Evolutionary conservation across 2,329 filamentous ascomycete species (phyloP).

Genomic region (Colletotrichum camelliae): DNA sequence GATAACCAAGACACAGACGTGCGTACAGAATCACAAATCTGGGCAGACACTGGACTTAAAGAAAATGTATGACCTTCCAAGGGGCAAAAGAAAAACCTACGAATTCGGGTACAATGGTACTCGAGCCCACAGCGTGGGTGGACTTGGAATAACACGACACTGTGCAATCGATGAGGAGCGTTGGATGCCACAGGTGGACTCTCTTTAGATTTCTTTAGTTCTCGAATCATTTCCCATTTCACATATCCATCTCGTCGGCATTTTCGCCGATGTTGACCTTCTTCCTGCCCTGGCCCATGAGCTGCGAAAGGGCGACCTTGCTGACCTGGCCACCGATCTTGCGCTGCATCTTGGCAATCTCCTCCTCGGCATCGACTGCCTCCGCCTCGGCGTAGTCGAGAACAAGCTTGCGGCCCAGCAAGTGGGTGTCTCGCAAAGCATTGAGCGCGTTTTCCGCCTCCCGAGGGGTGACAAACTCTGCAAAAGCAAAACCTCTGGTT

Average conservation of each 20-base stretch:
- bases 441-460: conserved; percentile 93
- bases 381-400: conserved; percentile 92
- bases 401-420: conserved; percentile 87
- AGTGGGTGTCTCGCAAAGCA: conserved; percentile 88
- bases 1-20: conserved; percentile 16
- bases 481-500: conserved; percentile 94
- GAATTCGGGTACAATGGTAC: neutral
- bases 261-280: conserved; percentile 84
- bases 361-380: conserved; percentile 88
- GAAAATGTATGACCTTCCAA: neutral
- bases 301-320: conserved; percentile 87
- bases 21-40: conserved; percentile 9
- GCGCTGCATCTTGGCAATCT: conserved; percentile 96
- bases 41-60: neutral
- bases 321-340: conserved; percentile 91
- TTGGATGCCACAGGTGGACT: neutral
- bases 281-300: conserved; percentile 82
- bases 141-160: neutral
- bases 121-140: neutral
- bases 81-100: neutral
- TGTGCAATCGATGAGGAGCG: neutral
- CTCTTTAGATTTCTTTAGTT: neutral
- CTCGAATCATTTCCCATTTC: neutral
- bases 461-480: conserved; percentile 88
- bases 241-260: conserved; percentile 53